Evolutionary conservation across 768 basidiomycete genomes (phyloP).

Genomic region (Lepiota brunneoincarnata): DNA sequence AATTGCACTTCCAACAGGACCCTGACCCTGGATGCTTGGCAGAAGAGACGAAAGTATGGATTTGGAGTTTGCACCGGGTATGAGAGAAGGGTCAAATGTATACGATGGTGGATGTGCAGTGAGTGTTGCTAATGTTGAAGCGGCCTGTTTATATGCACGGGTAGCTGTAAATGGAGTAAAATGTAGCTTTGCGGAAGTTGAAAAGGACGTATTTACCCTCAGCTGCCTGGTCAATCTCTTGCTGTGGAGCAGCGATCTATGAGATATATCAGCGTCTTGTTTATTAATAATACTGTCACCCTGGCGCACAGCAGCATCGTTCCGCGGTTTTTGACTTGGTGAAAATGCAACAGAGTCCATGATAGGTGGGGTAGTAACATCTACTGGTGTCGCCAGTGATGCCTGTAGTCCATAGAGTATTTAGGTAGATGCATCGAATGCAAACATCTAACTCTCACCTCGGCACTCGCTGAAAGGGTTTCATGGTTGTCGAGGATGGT

Average conservation of each 20-base stretch:
- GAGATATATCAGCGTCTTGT: not conserved
- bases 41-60: constrained; percentile 65
- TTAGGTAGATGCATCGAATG: not conserved
- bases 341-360: not conserved
- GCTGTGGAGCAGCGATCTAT: constrained; percentile 20
- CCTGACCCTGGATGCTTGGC: constrained; percentile 74
- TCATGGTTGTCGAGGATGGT: constrained; percentile 24
- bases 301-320: constrained; percentile 1
- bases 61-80: constrained; percentile 37
- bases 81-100: constrained; percentile 50
- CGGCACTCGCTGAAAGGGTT: constrained; percentile 23
- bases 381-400: not conserved
- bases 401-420: not conserved
- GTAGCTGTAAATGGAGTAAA: constrained; percentile 45
- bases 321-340: not conserved
- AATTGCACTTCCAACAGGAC: constrained; percentile 66
- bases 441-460: constrained; percentile 19
- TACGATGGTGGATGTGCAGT: constrained; percentile 58
- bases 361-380: not conserved
- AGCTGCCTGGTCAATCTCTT: constrained; percentile 40
- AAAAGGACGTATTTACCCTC: constrained; percentile 42
- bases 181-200: constrained; percentile 2
- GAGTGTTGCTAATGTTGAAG: constrained; percentile 62
- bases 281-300: not conserved
- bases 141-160: constrained; percentile 74